These are phyloP conservation scores for Ogataea methanolica DNA, from an alignment of 805 yeast species.

Conservation along the genomic window DNA sequence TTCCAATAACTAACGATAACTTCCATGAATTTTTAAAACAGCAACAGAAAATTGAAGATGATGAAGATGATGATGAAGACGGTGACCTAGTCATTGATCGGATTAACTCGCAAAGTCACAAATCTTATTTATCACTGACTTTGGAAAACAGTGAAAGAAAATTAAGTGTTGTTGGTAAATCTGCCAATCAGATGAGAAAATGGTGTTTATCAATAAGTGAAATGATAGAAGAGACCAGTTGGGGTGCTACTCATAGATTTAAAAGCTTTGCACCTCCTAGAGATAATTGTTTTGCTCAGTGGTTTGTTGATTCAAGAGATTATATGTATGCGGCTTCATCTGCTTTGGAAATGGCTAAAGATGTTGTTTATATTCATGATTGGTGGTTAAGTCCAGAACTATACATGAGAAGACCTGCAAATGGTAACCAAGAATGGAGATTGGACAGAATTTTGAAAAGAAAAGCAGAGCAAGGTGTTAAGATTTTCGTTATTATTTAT, in stretches of 20 bases:
- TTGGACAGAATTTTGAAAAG: slow-evolving; percentile 82
- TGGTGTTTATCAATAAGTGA: slow-evolving; percentile 74
- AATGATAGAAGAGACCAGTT: slow-evolving; percentile 63
- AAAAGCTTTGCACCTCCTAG: slow-evolving; percentile 91
- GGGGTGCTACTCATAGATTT: slow-evolving; percentile 77
- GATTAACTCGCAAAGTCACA: slow-evolving; percentile 28
- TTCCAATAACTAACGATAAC: slow-evolving; percentile 17
- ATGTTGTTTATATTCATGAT: slow-evolving; percentile 90
- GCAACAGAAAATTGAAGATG: slow-evolving; percentile 13
- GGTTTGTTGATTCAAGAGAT: slow-evolving; percentile 92
- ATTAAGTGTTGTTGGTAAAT: slow-evolving; percentile 63
- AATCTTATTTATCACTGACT: slow-evolving; percentile 50
- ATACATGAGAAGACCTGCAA: slow-evolving; percentile 88
- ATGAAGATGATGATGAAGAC: slow-evolving; percentile 40
- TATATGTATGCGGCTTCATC: slow-evolving; percentile 94
- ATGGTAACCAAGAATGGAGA: slow-evolving; percentile 92
- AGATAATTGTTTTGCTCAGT: slow-evolving; percentile 81
- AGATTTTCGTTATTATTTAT: slow-evolving; percentile 85
- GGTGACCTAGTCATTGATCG: slow-evolving; percentile 34
- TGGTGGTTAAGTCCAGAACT: slow-evolving; percentile 99
- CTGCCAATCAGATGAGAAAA: slow-evolving; percentile 55
- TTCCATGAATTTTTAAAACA: slow-evolving; percentile 16
- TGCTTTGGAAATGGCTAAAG: slow-evolving; percentile 89
- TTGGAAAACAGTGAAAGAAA: slow-evolving; percentile 78
- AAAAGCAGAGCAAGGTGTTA: slow-evolving; percentile 92